Evolutionary conservation across 352 stramenopile genomes (phyloP).

Genomic region (Elongisporangium prolatum): DNA sequence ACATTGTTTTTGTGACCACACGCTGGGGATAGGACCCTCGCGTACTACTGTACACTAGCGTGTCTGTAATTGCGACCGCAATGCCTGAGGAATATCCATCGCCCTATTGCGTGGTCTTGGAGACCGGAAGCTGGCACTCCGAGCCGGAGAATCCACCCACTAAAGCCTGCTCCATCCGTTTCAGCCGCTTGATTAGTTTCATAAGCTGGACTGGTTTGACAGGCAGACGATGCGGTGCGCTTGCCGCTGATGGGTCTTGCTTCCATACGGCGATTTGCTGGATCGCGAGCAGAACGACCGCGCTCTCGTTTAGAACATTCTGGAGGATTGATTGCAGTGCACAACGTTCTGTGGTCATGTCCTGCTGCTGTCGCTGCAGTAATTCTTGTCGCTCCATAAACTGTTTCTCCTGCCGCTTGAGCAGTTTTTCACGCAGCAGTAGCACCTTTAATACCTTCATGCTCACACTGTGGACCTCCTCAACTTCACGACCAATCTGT

Average conservation of each 20-base stretch:
- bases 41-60: not conserved
- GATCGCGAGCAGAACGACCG: slow-evolving; percentile 40
- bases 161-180: slow-evolving; percentile 20
- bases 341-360: slow-evolving; percentile 6
- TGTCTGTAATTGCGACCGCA: not conserved
- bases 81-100: not conserved
- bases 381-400: slow-evolving; percentile 12
- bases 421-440: slow-evolving; percentile 57
- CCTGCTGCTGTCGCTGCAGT: slow-evolving; percentile 15
- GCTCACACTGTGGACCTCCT: slow-evolving; percentile 54
- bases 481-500: slow-evolving; percentile 35
- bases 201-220: slow-evolving; percentile 52
- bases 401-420: slow-evolving; percentile 45
- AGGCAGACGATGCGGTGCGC: slow-evolving; percentile 3
- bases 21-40: not conserved
- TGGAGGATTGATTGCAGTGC: slow-evolving; percentile 18
- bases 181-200: slow-evolving; percentile 32
- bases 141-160: slow-evolving; percentile 1
- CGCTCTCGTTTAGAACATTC: slow-evolving; percentile 41
- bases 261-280: slow-evolving; percentile 30
- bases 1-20: not conserved
- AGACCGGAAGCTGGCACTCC: not conserved
- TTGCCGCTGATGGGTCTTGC: slow-evolving; percentile 1
- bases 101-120: not conserved
- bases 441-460: slow-evolving; percentile 66